Conservation (phyloP, 129 eudicot species). For the Arctium lappa region DNA sequence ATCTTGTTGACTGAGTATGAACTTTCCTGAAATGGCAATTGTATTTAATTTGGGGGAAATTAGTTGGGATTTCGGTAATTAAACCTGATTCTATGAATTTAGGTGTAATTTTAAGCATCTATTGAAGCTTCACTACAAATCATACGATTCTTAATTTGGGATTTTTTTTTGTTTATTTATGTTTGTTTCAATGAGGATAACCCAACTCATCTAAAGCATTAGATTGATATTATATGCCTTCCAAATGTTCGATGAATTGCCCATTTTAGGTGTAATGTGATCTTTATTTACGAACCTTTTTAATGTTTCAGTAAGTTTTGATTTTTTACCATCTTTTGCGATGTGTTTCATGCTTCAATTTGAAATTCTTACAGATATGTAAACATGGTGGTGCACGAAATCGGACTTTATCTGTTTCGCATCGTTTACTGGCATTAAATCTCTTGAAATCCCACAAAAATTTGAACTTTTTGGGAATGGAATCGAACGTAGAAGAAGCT, state of each 20-base stretch:
- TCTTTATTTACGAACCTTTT: not conserved
- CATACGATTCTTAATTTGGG: not conserved
- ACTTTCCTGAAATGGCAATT: constrained; percentile 5
- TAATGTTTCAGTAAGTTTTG: not conserved
- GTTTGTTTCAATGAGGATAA: not conserved
- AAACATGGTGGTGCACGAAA: constrained; percentile 1
- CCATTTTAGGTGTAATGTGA: not conserved
- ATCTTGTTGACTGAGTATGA: constrained; percentile 23
- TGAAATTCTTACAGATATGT: constrained; percentile 15
- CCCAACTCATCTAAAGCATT: not conserved
- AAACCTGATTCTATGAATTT: not conserved
- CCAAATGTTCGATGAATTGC: not conserved
- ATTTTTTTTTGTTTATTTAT: too few species aligned
- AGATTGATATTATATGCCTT: not conserved
- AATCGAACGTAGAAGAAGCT: constrained; percentile 62
- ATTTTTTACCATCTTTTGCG: not conserved
- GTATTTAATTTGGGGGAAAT: not conserved
- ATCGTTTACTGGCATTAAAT: constrained; percentile 12
- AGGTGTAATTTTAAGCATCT: not conserved
- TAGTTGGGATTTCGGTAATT: not conserved
- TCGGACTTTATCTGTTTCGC: constrained; percentile 8
- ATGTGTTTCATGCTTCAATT: not conserved
- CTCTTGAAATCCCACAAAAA: not conserved
- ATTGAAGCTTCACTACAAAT: too few species aligned
- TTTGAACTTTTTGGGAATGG: constrained; percentile 39